Evolutionary conservation across 1,284 basidiomycete genomes (phyloP).

Genomic region (Malassezia cuniculi): DNA sequence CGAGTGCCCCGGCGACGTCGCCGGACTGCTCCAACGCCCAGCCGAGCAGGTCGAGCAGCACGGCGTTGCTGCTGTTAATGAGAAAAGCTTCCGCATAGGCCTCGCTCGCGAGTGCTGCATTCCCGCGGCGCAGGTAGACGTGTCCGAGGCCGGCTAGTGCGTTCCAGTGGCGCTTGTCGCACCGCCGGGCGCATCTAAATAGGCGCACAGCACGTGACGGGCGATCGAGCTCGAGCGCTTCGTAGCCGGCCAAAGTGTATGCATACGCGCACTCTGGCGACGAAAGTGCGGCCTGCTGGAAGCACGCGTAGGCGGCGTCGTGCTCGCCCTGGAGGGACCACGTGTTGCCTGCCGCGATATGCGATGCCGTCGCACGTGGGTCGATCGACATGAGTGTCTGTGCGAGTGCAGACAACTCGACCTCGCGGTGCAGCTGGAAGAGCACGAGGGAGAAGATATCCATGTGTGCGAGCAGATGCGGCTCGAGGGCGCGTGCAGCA

Average conservation of each 20-base stretch:
- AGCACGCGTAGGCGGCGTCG: slow-evolving; percentile 32
- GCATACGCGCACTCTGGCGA: slow-evolving; percentile 39
- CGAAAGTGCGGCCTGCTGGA: slow-evolving; percentile 30
- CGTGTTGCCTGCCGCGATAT: slow-evolving; percentile 39
- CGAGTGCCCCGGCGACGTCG: slow-evolving; percentile 13
- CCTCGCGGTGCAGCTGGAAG: slow-evolving; percentile 43
- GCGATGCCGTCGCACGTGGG: slow-evolving; percentile 20
- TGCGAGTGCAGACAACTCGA: slow-evolving; percentile 31
- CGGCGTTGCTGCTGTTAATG: slow-evolving; percentile 28
- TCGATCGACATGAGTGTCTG: slow-evolving; percentile 30
- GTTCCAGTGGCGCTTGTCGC: slow-evolving; percentile 40
- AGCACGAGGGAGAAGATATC: slow-evolving; percentile 41
- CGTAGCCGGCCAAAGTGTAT: slow-evolving; percentile 41
- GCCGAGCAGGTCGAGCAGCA: slow-evolving; percentile 37
- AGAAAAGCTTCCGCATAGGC: slow-evolving; percentile 27
- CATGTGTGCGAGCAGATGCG: slow-evolving; percentile 28
- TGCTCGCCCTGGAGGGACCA: slow-evolving; percentile 40
- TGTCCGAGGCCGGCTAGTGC: slow-evolving; percentile 38
- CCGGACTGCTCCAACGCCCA: slow-evolving; percentile 18
- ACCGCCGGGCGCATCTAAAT: slow-evolving; percentile 33
- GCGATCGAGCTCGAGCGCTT: slow-evolving; percentile 33
- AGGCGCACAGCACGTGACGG: slow-evolving; percentile 31
- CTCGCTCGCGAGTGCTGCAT: slow-evolving; percentile 28
- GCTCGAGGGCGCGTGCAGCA: slow-evolving; percentile 19
- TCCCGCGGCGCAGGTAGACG: slow-evolving; percentile 25